A percentile compares a stretch with the other conserved stretches of the same genome.
These are phyloP conservation scores for Plectosphaerella cucumerina DNA, from an alignment of 2,329 filamentous ascomycete genomes.

Conservation along the genomic window DNA sequence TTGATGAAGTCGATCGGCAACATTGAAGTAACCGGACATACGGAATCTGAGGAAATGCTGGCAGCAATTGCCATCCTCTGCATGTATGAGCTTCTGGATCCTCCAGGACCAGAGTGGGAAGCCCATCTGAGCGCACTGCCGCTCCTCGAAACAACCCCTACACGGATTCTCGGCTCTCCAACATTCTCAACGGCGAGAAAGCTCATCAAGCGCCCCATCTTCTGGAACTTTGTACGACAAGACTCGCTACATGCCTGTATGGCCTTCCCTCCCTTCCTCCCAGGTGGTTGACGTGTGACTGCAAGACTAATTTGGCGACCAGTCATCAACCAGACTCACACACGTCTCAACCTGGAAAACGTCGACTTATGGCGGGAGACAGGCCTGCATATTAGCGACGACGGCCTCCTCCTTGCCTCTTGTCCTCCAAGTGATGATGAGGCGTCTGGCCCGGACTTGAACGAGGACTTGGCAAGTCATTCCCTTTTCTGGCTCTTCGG, in stretches of 20 bases:
- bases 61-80: slow-evolving; percentile 64
- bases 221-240: slow-evolving; percentile 65
- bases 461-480: slow-evolving; percentile 61
- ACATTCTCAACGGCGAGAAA: slow-evolving; percentile 37
- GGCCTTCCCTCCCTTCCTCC: slow-evolving; percentile 12
- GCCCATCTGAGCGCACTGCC: slow-evolving; percentile 63
- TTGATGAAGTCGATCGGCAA: slow-evolving; percentile 31
- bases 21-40: slow-evolving; percentile 25
- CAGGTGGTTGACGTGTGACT: not conserved
- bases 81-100: slow-evolving; percentile 65
- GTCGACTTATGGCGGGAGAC: slow-evolving; percentile 61
- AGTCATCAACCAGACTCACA: slow-evolving; percentile 57
- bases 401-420: slow-evolving; percentile 44
- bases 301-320: not conserved
- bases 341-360: slow-evolving; percentile 58
- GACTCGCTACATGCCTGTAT: slow-evolving; percentile 60
- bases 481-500: slow-evolving; percentile 62
- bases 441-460: slow-evolving; percentile 44
- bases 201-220: slow-evolving; percentile 50
- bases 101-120: slow-evolving; percentile 58
- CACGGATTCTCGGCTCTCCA: slow-evolving; percentile 25
- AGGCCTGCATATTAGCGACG: slow-evolving; percentile 52
- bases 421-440: slow-evolving; percentile 35
- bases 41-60: slow-evolving; percentile 40
- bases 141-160: slow-evolving; percentile 46